Conservation (phyloP, 108 stramenopile species). For the Tribonema minus region DNA sequence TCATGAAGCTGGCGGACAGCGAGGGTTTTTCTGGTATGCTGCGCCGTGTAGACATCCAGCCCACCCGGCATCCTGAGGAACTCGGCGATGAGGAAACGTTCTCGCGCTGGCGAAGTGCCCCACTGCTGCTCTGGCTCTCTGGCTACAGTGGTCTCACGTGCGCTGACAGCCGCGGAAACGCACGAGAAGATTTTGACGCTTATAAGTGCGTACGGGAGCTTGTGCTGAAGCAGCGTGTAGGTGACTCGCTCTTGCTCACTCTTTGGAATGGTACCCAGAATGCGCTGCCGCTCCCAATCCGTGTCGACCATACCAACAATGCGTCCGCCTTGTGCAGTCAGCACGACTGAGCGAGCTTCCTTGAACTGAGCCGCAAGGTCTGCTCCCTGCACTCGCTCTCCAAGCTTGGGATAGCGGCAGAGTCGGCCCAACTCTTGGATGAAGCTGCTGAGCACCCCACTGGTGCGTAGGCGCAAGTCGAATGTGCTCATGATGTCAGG, state of each 20-base stretch:
- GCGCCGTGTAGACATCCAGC: neutral
- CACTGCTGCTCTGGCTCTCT: too few species aligned
- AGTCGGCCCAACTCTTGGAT: constrained; percentile 22
- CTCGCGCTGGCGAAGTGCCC: too few species aligned
- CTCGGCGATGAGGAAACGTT: neutral
- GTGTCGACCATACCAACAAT: neutral
- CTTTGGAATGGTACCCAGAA: neutral
- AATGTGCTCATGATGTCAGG: constrained; percentile 1
- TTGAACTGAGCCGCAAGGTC: too few species aligned
- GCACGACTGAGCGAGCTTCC: too few species aligned
- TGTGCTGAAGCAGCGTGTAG: neutral
- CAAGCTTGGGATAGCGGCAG: constrained; percentile 8
- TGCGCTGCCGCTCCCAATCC: neutral
- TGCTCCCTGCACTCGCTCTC: too few species aligned
- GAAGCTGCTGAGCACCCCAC: neutral
- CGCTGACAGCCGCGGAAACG: too few species aligned
- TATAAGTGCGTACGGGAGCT: neutral
- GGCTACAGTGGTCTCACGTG: too few species aligned
- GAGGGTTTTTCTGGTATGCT: too few species aligned
- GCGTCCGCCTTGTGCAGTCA: neutral
- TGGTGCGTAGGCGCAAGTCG: constrained; percentile 2
- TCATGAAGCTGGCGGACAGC: too few species aligned
- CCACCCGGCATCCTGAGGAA: neutral
- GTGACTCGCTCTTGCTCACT: neutral
- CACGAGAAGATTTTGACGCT: too few species aligned